Base-by-base conservation (phyloP, 78 protist genomes). In the Isochrysis galbana region DNA sequence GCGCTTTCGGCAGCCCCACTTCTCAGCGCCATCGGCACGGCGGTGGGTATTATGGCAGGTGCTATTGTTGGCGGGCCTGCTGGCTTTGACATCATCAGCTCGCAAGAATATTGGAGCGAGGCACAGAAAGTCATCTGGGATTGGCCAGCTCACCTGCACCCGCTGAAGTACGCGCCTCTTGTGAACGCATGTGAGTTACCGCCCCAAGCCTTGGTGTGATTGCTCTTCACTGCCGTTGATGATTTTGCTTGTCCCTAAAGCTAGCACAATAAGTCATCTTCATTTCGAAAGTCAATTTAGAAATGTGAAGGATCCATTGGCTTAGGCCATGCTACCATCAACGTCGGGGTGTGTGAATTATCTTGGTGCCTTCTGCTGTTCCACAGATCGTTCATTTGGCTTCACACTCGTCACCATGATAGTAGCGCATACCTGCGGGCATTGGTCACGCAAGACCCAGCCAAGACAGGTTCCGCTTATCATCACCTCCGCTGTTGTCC, bases 401-500 rank as follows among this genome's bases (percentile, higher is more conserved):
- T 77, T 77, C 84, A 77, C 39, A 46, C 47, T 39, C 19, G 7
- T 17, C 84, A 77, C 46, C 14, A 77, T 77, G 84, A 19, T 36
- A 4, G 22, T 77, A 25, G 3, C 84, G 46, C 84, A 77, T 23
- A 4, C 4, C 3, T 77, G 84, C 84, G 7, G 29, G 17, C 47
- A 23, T 17, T 2, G 47, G 32, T 46, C 14, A 32, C 10, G 46
- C 34, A 2, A 46, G 32, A 22, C 14, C 55, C 88, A 44, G 54
- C 54, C 55, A n/a, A 29, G 88, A 19, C 48, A 44, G 39, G 88
- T 80, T 34, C 88, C 88, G 34, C 34, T 26, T 3, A 25, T 44
- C 39, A 80, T 80, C 88, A 80, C 88, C 17, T 26, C 88, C 22
- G 54, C 88, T 10, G 88, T 80, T 7, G 88, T 80, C 41, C n/a